Base-by-base conservation (phyloP, 805 yeast species). In the Scheffersomyces ergatensis region DNA sequence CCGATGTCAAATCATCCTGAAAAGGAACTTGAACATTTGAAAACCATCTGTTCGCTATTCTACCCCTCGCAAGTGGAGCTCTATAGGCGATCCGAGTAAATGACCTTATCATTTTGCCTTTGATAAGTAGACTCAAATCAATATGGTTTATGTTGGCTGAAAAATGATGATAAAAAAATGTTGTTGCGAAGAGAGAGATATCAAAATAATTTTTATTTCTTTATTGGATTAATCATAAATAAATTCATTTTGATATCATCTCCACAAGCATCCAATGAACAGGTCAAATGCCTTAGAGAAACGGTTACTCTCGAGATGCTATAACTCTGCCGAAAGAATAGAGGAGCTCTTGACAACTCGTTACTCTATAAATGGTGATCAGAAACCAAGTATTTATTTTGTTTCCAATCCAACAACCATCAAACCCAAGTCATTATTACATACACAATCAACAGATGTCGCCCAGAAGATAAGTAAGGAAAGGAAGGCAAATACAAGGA, bases 331-430 rank as follows among this genome's bases (percentile, higher is more conserved):
- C 45, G 65, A 50, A 50, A 62, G 62, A 37, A 66, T 76, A 8
- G 51, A 62, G 23, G 65, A 70, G 39, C 56, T 76, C 6, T 49
- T 78, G 15, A 72, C 67, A 37, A 51, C 67, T 2, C 53, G 83
- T 38, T 78, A 76, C 54, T 67, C 79, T 0, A 42, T 60, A 12
- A 49, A 58, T 1, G 81, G 80, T 7, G 64, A 62, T 23, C 79
- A 74, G 46, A 75, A 72, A 53, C 76, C 76, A 17, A 62, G 58
- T 33, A 53, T 78, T 26, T 44, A 72, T 8, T 59, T 77, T 34
- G 6, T 9, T 21, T 9, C 24, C 6, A 21, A 9, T 21, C 6
- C 24, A 6, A 21, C 24, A 6, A 21, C 24, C 24, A 21, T 7
- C 9, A 53, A 47, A 34, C 35, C 38, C 38, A 61, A 46, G 38